Conservation (phyloP, 208 protist genomes). For the Kentomonas sorsogonicus region DNA sequence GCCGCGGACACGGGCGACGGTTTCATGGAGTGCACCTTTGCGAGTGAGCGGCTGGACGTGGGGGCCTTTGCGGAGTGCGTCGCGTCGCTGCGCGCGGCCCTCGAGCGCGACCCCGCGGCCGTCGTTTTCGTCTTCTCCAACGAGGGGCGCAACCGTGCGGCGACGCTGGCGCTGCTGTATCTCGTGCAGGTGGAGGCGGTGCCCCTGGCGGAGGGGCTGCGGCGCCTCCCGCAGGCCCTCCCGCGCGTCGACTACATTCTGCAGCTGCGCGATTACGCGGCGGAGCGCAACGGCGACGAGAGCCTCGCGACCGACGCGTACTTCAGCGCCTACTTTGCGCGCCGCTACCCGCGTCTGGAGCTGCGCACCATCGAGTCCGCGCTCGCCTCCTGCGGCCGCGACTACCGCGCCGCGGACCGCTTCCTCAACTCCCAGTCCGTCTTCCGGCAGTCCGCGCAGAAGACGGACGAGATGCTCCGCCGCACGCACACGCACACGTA, state of each 20-base stretch:
- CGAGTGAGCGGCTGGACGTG: neutral
- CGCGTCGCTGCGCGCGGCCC: conserved; percentile 5
- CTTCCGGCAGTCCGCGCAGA: no score
- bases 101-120: conserved; percentile 11
- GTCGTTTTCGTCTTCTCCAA: conserved; percentile 24
- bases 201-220: conserved; percentile 14
- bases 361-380: conserved; percentile 17
- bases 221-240: conserved; percentile 19
- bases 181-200: conserved; percentile 16
- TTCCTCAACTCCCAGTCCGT: no score
- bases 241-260: conserved; percentile 19
- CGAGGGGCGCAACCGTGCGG: conserved; percentile 25
- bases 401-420: no score
- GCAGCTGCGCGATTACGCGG: conserved; percentile 16
- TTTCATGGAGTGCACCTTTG: neutral
- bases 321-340: conserved; percentile 18
- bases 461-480: no score
- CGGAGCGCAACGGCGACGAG: conserved; percentile 9
- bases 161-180: conserved; percentile 21
- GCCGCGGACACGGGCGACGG: conserved; percentile 5
- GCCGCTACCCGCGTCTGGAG: conserved; percentile 17
- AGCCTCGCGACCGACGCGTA: conserved; percentile 17
- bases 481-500: no score
- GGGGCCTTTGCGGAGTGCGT: neutral
- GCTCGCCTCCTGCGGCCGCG: conserved; percentile 17